Percentiles rank a stretch among this genome's conserved stretches.
phyloP scores from a whole-genome alignment of 2,329 filamentous ascomycete genomes.

The Byssothecium circinans region DNA sequence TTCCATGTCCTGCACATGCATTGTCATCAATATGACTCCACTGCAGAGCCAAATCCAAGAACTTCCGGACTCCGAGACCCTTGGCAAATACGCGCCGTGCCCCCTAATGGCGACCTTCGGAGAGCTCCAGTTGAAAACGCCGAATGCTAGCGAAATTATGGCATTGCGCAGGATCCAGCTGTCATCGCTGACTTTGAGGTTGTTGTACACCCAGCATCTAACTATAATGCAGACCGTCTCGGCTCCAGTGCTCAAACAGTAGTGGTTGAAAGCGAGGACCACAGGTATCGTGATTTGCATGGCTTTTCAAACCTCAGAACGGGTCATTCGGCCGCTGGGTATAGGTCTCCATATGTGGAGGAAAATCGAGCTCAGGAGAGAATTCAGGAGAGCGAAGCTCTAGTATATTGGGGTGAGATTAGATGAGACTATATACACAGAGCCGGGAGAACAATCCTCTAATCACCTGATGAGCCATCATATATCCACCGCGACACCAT shows the following conservation, averaged over 20 bases:
- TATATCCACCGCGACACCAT: too few relatives aligned
- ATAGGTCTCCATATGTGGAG: slow-evolving; percentile 40
- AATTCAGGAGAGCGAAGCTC: too few relatives aligned
- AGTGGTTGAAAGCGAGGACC: slow-evolving; percentile 13
- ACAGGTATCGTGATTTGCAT: slow-evolving; percentile 11
- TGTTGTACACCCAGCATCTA: slow-evolving; percentile 46
- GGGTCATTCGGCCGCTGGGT: slow-evolving; percentile 22
- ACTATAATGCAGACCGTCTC: slow-evolving; percentile 33
- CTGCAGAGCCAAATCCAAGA: slow-evolving; percentile 7
- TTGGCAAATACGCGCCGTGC: not conserved
- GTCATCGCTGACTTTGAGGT: slow-evolving; percentile 21
- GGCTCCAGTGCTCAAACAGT: slow-evolving; percentile 21
- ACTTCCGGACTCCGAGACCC: not conserved
- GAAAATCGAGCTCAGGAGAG: too few relatives aligned
- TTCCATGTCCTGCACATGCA: slow-evolving; percentile 33
- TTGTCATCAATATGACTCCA: slow-evolving; percentile 20
- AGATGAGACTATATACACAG: too few relatives aligned
- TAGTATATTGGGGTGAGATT: too few relatives aligned
- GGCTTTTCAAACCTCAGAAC: slow-evolving; percentile 15
- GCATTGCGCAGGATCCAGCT: slow-evolving; percentile 14
- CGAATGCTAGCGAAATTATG: slow-evolving; percentile 11
- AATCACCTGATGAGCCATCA: too few relatives aligned
- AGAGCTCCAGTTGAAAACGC: slow-evolving; percentile 8
- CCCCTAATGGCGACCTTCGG: slow-evolving; percentile 2
- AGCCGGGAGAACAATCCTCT: too few relatives aligned